Base-by-base conservation (phyloP, 306 rosid genomes). In the Prosopis cineraria region DNA sequence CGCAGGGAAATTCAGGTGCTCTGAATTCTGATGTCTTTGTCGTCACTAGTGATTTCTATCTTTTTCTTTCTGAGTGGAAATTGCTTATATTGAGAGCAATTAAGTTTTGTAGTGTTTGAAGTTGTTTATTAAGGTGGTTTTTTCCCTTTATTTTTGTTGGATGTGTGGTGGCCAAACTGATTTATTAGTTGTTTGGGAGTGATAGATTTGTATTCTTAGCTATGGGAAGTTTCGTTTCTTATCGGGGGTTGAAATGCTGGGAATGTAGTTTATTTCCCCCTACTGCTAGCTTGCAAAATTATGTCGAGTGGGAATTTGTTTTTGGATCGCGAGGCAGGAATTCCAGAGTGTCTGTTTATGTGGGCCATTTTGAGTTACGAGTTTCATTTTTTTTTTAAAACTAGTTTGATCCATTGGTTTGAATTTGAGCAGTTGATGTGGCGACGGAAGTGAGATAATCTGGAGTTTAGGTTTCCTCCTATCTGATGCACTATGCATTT, bases 1-100 rank as follows among this genome's bases (percentile, higher is more conserved):
- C 92, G 98, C 30, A 73, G 90, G 78, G 98, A 95, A 83, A 95
- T 95, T 84, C 97, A 90, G 91, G 98, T 93, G 27, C 20, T 65
- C 37, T n/a, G n/a, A n/a, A n/a, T n/a, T n/a, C n/a, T 36, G 47
- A 36, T 12, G 19, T 55, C 53, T 55, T 72, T 47, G 6, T 66
- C 27, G 3, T 27, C 13, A 27, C 22, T 24, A 8, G 12, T 53
- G 12, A 53, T 22, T 22, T 10, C 5, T 20, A 6, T 53, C 29
- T 0, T 53, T 10, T 53, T 20, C n/a, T n/a, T n/a, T 10, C 8
- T 50, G 13, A 53, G 60, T 22, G 60, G 60, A 22, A 29, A 34
- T 14, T 29, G 37, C 34, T 19, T 47, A 62, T 62, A 29, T 62
- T 30, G 41, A 62, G 68, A 24, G 9, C 8, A 6, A 16, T 24